These are phyloP conservation scores for Pontederia crassipes DNA, from an alignment of 176 grass and related monocot genomes.

Conservation along the genomic window DNA sequence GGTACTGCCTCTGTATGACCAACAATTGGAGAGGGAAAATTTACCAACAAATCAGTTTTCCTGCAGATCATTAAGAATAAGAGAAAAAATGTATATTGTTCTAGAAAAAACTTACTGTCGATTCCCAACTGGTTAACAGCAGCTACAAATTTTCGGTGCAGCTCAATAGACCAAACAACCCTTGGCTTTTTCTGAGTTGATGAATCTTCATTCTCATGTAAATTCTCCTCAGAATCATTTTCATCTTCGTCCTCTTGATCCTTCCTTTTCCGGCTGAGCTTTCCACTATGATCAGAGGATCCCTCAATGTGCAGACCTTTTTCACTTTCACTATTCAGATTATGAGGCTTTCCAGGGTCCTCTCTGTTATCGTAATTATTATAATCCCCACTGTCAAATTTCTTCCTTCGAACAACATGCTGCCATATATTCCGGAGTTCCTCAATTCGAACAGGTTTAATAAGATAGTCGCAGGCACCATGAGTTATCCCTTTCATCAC, in stretches of 20 bases:
- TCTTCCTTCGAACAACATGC: slow-evolving; percentile 75
- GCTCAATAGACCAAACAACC: slow-evolving; percentile 88
- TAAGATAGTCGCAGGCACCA: slow-evolving; percentile 89
- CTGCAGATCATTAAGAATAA: background rate
- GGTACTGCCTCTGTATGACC: slow-evolving; percentile 76
- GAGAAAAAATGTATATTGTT: background rate
- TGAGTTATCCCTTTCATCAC: slow-evolving; percentile 99
- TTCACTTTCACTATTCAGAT: slow-evolving; percentile 20
- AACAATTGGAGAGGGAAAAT: slow-evolving; percentile 4
- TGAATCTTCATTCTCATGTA: slow-evolving; percentile 40
- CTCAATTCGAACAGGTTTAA: slow-evolving; percentile 89
- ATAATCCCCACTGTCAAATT: slow-evolving; percentile 39
- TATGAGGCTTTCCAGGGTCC: slow-evolving; percentile 39
- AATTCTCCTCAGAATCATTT: slow-evolving; percentile 48
- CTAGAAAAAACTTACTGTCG: slow-evolving; percentile 51
- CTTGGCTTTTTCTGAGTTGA: slow-evolving; percentile 77
- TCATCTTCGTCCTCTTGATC: slow-evolving; percentile 65
- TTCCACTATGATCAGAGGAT: slow-evolving; percentile 42
- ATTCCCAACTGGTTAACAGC: slow-evolving; percentile 93
- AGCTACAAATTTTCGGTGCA: slow-evolving; percentile 83
- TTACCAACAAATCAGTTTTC: background rate
- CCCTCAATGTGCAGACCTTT: slow-evolving; percentile 32
- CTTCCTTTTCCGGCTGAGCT: slow-evolving; percentile 75
- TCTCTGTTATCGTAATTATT: slow-evolving; percentile 32
- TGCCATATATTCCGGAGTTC: slow-evolving; percentile 96